Percentiles rank a stretch among this genome's conserved stretches.
Conservation (phyloP, 495 filamentous ascomycete genomes). For the Opeltia flavorubescens region DNA sequence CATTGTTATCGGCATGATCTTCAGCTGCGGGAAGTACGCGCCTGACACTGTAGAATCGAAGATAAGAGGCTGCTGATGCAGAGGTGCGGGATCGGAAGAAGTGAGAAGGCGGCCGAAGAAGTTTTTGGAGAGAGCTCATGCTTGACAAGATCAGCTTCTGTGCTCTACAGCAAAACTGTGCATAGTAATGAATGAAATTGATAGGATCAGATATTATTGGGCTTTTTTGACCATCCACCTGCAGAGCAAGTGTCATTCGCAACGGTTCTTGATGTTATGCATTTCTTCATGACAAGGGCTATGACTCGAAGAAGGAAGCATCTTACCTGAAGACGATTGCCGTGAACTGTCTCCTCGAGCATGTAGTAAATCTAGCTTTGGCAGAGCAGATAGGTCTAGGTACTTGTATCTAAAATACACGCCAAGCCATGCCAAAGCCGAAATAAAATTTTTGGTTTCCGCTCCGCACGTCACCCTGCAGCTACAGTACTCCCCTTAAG, state of each 20-base stretch:
- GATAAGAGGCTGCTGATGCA: conserved; percentile 20
- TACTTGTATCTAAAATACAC: too few species aligned
- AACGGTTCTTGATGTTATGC: conserved; percentile 68
- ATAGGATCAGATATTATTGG: conserved; percentile 28
- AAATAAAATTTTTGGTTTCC: background rate
- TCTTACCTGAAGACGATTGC: background rate
- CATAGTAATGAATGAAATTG: background rate
- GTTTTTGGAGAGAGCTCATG: background rate
- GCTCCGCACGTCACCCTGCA: background rate
- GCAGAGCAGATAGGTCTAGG: too few species aligned
- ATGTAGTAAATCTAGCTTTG: too few species aligned
- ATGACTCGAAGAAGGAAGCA: conserved; percentile 5
- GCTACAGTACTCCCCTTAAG: too few species aligned
- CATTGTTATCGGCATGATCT: background rate
- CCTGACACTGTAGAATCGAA: conserved; percentile 30
- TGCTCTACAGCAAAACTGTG: background rate
- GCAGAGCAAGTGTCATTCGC: conserved; percentile 63
- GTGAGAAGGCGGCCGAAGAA: background rate
- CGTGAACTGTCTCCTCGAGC: background rate
- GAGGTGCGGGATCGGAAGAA: background rate
- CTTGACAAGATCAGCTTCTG: background rate
- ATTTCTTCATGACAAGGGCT: conserved; percentile 35
- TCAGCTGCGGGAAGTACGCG: background rate
- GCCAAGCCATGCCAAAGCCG: too few species aligned
- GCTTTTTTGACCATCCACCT: conserved; percentile 45